These are phyloP conservation scores for Schrenkiella parvula DNA, from an alignment of 345 rosid genomes.

Conservation along the genomic window DNA sequence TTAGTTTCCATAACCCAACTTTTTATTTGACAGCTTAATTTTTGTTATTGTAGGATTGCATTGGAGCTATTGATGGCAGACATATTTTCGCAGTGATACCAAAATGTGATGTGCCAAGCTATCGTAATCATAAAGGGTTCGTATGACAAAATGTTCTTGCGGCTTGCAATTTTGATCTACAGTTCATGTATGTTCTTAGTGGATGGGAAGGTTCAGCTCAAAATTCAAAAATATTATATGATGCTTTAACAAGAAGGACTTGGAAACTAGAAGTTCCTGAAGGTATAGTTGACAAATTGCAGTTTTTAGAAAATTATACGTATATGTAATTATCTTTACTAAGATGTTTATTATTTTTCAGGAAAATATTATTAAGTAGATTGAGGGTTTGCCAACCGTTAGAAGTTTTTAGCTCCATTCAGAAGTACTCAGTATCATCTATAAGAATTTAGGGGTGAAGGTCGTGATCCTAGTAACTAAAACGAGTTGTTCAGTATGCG, in stretches of 20 bases:
- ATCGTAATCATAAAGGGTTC: not conserved
- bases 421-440: not conserved
- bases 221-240: not conserved
- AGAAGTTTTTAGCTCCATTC: not conserved
- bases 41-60: not conserved
- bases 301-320: too few relatives aligned
- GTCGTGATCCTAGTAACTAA: too few relatives aligned
- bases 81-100: not conserved
- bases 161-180: not conserved
- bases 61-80: not conserved
- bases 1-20: too few relatives aligned
- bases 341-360: too few relatives aligned
- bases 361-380: not conserved
- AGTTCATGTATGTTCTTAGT: not conserved
- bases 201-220: not conserved
- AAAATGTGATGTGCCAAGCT: not conserved
- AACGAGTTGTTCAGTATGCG: too few relatives aligned
- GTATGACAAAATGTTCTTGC: not conserved
- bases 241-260: not conserved
- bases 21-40: too few relatives aligned
- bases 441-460: not conserved
- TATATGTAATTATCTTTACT: too few relatives aligned
- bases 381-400: not conserved
- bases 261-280: not conserved
- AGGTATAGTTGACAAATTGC: too few relatives aligned